phyloP scores from a whole-genome alignment of 768 basidiomycete species.

The Psilocybe cyanescens region DNA sequence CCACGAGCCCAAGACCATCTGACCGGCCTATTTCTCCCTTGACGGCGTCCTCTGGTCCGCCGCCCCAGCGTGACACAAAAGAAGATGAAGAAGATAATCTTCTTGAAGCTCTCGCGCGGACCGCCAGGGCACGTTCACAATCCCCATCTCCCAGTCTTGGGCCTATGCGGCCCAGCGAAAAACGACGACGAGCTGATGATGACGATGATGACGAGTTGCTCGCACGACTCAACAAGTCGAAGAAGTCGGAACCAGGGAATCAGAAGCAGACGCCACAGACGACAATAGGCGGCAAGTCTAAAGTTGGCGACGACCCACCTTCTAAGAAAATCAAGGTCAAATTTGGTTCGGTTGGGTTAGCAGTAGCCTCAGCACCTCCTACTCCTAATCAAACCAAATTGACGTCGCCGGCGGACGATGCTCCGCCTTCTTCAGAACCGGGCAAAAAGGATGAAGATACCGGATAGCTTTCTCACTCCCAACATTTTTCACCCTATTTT shows the following conservation, averaged over 20 bases:
- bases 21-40: slow-evolving; percentile 33
- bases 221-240: slow-evolving; percentile 64
- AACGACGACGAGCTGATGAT: slow-evolving; percentile 72
- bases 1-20: slow-evolving; percentile 26
- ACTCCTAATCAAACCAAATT: slow-evolving; percentile 23
- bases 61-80: slow-evolving; percentile 45
- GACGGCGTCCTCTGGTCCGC: slow-evolving; percentile 37
- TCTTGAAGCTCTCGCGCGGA: slow-evolving; percentile 57
- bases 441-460: slow-evolving; percentile 77
- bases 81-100: slow-evolving; percentile 59
- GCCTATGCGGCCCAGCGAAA: slow-evolving; percentile 62
- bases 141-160: slow-evolving; percentile 43
- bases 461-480: slow-evolving; percentile 44
- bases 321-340: slow-evolving; percentile 77
- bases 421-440: slow-evolving; percentile 58
- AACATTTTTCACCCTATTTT: slow-evolving; percentile 15
- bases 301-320: slow-evolving; percentile 56
- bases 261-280: slow-evolving; percentile 41
- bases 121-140: slow-evolving; percentile 37
- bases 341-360: slow-evolving; percentile 53
- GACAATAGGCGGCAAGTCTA: slow-evolving; percentile 31
- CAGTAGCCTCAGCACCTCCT: slow-evolving; percentile 32
- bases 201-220: slow-evolving; percentile 75
- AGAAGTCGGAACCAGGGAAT: slow-evolving; percentile 53
- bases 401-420: slow-evolving; percentile 36